Evolutionary conservation across 768 basidiomycete species (phyloP).

Genomic region (Lepiota subincarnata): DNA sequence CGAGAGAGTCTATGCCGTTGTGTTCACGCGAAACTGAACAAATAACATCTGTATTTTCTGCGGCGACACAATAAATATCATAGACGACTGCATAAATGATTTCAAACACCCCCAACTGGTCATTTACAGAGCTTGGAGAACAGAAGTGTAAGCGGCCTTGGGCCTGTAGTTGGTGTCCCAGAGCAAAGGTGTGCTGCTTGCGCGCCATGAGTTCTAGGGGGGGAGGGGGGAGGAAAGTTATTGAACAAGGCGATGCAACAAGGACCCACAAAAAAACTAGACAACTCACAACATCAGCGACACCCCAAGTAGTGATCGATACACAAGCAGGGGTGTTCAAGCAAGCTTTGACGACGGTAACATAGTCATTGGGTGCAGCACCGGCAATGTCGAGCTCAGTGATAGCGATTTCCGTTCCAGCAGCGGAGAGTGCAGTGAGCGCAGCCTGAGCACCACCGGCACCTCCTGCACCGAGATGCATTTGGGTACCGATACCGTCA

Average conservation of each 20-base stretch:
- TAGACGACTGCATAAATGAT: background rate
- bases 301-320: conserved; percentile 48
- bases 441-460: conserved; percentile 34
- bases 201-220: conserved; percentile 25
- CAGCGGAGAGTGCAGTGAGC: conserved; percentile 37
- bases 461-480: conserved; percentile 34
- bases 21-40: too few species aligned
- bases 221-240: background rate
- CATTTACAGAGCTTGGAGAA: conserved; percentile 15
- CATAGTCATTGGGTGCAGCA: conserved; percentile 38
- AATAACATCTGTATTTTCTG: background rate
- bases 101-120: background rate
- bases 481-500: conserved; percentile 50
- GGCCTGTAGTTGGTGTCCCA: conserved; percentile 24
- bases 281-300: conserved; percentile 37
- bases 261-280: background rate
- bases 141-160: conserved; percentile 25
- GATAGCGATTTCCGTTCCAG: conserved; percentile 46
- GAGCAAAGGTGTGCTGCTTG: conserved; percentile 20
- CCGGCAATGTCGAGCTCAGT: conserved; percentile 43
- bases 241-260: background rate
- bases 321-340: conserved; percentile 37
- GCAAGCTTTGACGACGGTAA: conserved; percentile 43
- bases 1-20: background rate
- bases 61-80: background rate